Evolutionary conservation across 495 filamentous ascomycete species (phyloP).

Genomic region (Massariosphaeria phaeospora): DNA sequence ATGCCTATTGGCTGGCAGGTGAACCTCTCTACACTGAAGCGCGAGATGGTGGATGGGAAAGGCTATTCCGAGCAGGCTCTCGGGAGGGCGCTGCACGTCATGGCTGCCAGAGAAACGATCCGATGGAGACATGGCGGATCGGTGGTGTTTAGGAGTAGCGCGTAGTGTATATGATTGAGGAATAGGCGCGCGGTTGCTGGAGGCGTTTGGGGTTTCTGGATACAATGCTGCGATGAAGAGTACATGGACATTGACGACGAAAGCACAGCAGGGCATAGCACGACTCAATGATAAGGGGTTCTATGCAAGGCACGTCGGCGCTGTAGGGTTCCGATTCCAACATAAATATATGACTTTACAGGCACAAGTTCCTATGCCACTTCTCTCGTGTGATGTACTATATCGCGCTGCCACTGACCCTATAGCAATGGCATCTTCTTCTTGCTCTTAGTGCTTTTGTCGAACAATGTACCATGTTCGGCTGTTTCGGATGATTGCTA

Average conservation of each 20-base stretch:
- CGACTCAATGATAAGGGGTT: no score
- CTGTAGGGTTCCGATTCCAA: no score
- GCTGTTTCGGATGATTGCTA: no score
- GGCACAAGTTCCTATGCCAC: no score
- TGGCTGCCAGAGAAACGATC: conserved; percentile 85
- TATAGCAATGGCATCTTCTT: no score
- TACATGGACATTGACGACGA: neutral
- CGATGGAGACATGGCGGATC: conserved; percentile 85
- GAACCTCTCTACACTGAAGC: conserved; percentile 74
- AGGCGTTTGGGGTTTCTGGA: neutral
- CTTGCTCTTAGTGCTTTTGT: no score
- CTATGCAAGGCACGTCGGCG: no score
- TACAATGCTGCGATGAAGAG: neutral
- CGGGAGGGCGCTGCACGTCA: conserved; percentile 73
- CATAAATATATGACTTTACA: no score
- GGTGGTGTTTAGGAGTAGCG: conserved; percentile 77
- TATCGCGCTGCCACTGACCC: no score
- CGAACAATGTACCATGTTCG: no score
- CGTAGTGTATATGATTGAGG: conserved; percentile 38
- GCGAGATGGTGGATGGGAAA: conserved; percentile 84
- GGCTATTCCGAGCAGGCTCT: conserved; percentile 83
- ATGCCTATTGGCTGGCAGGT: conserved; percentile 95
- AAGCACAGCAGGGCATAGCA: neutral
- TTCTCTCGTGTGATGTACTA: no score
- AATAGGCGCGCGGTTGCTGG: neutral